Conservation (phyloP, 129 eudicot genomes). For the Heracleum sosnowskyi region DNA sequence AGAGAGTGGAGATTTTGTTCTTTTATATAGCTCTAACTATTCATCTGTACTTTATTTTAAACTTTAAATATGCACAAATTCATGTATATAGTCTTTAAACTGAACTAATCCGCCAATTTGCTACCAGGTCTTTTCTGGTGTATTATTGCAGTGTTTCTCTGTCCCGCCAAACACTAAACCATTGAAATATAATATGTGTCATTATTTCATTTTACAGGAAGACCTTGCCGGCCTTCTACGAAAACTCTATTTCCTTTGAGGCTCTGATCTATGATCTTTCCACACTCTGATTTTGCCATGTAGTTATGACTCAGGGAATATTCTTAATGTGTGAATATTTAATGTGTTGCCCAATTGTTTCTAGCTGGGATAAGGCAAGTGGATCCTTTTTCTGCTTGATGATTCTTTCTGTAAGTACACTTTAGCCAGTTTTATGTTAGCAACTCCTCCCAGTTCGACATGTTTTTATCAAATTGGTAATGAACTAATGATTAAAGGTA, state of each 20-base stretch:
- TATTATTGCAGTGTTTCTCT: conserved; percentile 82
- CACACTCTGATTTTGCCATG: conserved; percentile 90
- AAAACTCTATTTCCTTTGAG: conserved; percentile 68
- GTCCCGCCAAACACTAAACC: conserved; percentile 68
- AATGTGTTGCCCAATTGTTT: conserved; percentile 65
- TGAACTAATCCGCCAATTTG: conserved; percentile 2
- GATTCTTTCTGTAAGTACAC: conserved; percentile 62
- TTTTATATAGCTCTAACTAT: not conserved
- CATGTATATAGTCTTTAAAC: not conserved
- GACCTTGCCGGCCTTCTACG: conserved; percentile 74
- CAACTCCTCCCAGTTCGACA: not conserved
- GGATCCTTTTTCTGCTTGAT: conserved; percentile 78
- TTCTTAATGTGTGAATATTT: conserved; percentile 77
- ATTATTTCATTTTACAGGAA: conserved; percentile 36
- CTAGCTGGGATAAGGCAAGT: conserved; percentile 63
- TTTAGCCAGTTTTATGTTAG: not conserved
- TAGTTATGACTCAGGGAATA: conserved; percentile 80
- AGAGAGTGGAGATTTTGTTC: not conserved
- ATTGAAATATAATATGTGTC: conserved; percentile 18
- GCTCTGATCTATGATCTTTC: conserved; percentile 92
- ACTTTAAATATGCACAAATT: not conserved
- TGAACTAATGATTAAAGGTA: not conserved
- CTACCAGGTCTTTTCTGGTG: conserved; percentile 77
- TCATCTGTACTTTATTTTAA: not conserved
- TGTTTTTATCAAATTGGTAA: not conserved